Base-by-base conservation (phyloP, 2,329 filamentous ascomycete species). In the Cercospora beticola region DNA sequence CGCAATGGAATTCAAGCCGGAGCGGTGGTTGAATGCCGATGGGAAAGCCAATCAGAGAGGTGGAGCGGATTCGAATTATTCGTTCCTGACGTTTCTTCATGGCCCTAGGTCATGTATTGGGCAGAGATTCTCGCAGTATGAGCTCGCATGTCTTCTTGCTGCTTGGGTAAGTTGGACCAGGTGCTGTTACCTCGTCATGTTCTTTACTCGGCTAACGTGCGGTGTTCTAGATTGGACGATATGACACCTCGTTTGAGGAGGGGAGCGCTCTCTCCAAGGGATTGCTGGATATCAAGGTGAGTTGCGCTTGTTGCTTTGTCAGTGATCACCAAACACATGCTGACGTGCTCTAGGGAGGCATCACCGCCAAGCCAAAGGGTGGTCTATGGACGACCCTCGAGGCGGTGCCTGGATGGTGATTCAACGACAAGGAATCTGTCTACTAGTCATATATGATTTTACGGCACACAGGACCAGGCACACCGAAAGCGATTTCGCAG, bases 101-200 rank as follows among this genome's bases (percentile, higher is more conserved):
- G 94, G 94, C 0, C 93, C 93, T 1, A 83, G 93, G 64, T 91
- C 90, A 76, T 97, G 94, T 77, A 97, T 97, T 73, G 94, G 93
- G 0, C 86, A 89, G 79, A 84, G 84, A 2, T 97, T 97, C 80
- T 91, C 94, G 0, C 90, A 88, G 77, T 88, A 90, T 0, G 94
- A 97, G 83, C 92, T 97, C 79, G 92, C 92, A 8, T 94, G 91
- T 76, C 81, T 97, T 70, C 77, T 97, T 58, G 93, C 93, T 23
- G 86, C 87, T 8, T 88, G 91, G 85, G 86, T 64, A 40, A 56
- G 62, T 43, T 26, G 36, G 16, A 8, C n/a, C 12, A 4, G 30
- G 9, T 33, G 30, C 30, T 58, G 8, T 31, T 5, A 30, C 18
- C 28, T 7, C n/a, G 9, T 21, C 43, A 5, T 52, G 31, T 23